phyloP scores from a whole-genome alignment of 805 yeast species.

The Saccharomyces kudriavzevii region DNA sequence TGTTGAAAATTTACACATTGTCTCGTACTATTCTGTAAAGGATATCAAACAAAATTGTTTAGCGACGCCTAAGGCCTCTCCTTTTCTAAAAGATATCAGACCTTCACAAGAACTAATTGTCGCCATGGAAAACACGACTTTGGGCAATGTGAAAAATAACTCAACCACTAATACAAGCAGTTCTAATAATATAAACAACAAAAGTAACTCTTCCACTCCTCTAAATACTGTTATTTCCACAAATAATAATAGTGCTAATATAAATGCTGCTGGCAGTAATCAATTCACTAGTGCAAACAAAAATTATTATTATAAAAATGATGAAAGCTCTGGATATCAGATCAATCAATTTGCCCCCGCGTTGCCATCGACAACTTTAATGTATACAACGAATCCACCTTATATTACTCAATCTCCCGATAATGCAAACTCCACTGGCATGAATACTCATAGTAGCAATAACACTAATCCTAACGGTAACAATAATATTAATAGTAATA shows the following conservation, averaged over 20 bases:
- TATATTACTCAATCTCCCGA: background rate
- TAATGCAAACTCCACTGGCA: constrained; percentile 11
- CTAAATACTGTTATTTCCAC: constrained; percentile 3
- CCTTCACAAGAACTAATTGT: constrained; percentile 43
- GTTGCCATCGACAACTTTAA: background rate
- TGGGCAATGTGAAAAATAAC: constrained; percentile 43
- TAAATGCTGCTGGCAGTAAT: constrained; percentile 18
- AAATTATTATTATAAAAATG: constrained; percentile 36
- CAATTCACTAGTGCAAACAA: constrained; percentile 29
- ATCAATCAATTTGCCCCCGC: background rate
- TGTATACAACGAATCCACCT: background rate
- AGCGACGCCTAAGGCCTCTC: constrained; percentile 48
- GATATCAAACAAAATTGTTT: constrained; percentile 60
- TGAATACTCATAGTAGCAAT: background rate
- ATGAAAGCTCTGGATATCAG: background rate
- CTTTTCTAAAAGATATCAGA: constrained; percentile 40
- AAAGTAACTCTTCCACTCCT: constrained; percentile 4
- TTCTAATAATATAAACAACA: constrained; percentile 17
- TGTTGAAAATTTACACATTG: constrained; percentile 41
- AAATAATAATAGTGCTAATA: constrained; percentile 5
- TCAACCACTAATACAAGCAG: background rate
- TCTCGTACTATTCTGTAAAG: constrained; percentile 68
- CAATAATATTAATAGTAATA: constrained; percentile 1
- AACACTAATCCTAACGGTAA: constrained; percentile 3
- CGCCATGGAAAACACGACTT: constrained; percentile 49